Percentiles rank a stretch among this genome's conserved stretches.
Conservation (phyloP, 2,329 filamentous ascomycete genomes). For the Falciphora oryzae region DNA sequence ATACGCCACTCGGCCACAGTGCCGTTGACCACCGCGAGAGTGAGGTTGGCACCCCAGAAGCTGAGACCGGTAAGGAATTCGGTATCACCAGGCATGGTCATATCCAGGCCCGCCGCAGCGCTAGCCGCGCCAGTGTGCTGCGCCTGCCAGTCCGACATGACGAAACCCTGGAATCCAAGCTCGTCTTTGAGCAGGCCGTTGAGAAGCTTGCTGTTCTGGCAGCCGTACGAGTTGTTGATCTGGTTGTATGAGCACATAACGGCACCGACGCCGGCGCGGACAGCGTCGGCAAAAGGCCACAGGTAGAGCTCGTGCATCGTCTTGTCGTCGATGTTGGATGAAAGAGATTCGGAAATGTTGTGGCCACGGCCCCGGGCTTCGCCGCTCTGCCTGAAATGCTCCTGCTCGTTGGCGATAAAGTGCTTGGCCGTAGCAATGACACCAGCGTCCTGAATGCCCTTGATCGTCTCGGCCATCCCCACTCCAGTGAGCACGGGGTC, state of each 20-base stretch:
- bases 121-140: constrained; percentile 60
- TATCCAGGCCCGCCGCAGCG: constrained; percentile 70
- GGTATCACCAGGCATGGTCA: constrained; percentile 86
- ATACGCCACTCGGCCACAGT: constrained; percentile 81
- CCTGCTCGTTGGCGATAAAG: constrained; percentile 65
- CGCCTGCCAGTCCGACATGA: constrained; percentile 54
- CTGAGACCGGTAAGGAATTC: constrained; percentile 65
- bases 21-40: constrained; percentile 80
- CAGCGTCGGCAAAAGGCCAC: constrained; percentile 60
- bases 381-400: constrained; percentile 63
- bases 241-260: constrained; percentile 55
- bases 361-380: constrained; percentile 53
- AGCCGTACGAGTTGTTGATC: constrained; percentile 60
- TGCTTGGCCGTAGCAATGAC: constrained; percentile 76
- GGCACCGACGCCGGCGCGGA: constrained; percentile 45
- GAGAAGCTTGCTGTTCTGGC: constrained; percentile 58
- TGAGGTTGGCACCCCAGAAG: constrained; percentile 84
- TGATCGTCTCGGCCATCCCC: constrained; percentile 66
- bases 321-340: constrained; percentile 51
- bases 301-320: constrained; percentile 58
- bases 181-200: constrained; percentile 61
- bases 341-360: constrained; percentile 53
- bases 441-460: constrained; percentile 74
- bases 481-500: constrained; percentile 72
- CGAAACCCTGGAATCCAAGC: constrained; percentile 61